phyloP scores from a whole-genome alignment of 495 filamentous ascomycete species.

The Tuber indicum region DNA sequence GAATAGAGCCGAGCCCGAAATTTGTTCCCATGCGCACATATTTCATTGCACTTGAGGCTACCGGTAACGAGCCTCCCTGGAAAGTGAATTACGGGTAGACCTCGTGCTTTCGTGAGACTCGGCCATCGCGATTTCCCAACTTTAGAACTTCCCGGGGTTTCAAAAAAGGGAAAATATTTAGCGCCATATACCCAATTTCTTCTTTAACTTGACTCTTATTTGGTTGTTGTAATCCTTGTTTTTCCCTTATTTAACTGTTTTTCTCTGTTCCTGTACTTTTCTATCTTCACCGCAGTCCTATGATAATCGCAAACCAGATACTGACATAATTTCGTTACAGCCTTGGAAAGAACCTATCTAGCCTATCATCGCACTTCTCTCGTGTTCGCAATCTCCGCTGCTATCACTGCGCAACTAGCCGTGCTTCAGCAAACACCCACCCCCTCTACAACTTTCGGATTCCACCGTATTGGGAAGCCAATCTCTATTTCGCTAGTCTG shows the following conservation, averaged over 20 bases:
- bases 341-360: slow-evolving; percentile 72
- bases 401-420: slow-evolving; percentile 63
- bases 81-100: not conserved
- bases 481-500: slow-evolving; percentile 55
- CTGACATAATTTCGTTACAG: slow-evolving; percentile 45
- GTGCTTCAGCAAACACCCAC: slow-evolving; percentile 53
- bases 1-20: slow-evolving; percentile 13
- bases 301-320: slow-evolving; percentile 11
- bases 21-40: slow-evolving; percentile 21
- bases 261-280: slow-evolving; percentile 8
- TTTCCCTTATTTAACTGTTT: slow-evolving; percentile 11
- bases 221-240: slow-evolving; percentile 9
- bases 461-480: slow-evolving; percentile 59
- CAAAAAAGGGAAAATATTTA: not conserved
- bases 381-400: slow-evolving; percentile 60
- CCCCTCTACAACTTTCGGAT: slow-evolving; percentile 50
- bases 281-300: slow-evolving; percentile 7
- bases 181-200: not conserved
- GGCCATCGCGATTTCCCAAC: not conserved
- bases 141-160: not conserved
- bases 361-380: slow-evolving; percentile 69
- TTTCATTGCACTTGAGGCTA: slow-evolving; percentile 1
- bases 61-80: not conserved
- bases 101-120: not conserved
- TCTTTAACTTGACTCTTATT: slow-evolving; percentile 12